Percentiles rank a stretch among this genome's conserved stretches.
These are phyloP conservation scores for Chionographis japonica DNA, from an alignment of 106 monocot genomes.

Conservation along the genomic window DNA sequence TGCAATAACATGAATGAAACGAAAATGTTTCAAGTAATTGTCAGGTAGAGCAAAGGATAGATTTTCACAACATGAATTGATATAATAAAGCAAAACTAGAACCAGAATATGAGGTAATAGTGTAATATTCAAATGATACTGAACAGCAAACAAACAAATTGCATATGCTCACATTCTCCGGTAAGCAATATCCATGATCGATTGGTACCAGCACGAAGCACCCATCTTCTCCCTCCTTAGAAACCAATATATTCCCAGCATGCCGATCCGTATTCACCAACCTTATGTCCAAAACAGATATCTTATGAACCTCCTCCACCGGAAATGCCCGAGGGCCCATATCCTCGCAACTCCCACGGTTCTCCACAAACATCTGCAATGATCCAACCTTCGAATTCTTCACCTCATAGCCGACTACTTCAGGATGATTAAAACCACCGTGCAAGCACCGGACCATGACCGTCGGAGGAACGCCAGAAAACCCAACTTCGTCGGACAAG, in stretches of 20 bases:
- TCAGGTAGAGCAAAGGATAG: too few species aligned
- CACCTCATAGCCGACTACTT: not conserved
- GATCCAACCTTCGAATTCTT: slow-evolving; percentile 67
- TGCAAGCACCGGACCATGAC: slow-evolving; percentile 48
- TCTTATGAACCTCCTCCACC: slow-evolving; percentile 81
- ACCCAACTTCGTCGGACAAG: slow-evolving; percentile 39
- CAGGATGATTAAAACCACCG: slow-evolving; percentile 25
- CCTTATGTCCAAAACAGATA: slow-evolving; percentile 73
- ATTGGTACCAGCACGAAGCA: slow-evolving; percentile 50
- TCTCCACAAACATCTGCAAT: slow-evolving; percentile 77
- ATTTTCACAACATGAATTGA: not conserved
- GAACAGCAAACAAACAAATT: not conserved
- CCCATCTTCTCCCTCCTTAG: slow-evolving; percentile 31
- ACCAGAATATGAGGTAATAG: too few species aligned
- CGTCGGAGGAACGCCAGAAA: slow-evolving; percentile 73
- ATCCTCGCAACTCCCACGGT: slow-evolving; percentile 80
- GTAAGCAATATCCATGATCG: slow-evolving; percentile 82
- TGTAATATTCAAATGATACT: too few species aligned
- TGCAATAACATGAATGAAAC: too few species aligned
- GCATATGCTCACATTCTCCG: slow-evolving; percentile 69
- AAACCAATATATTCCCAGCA: slow-evolving; percentile 72
- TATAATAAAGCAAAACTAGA: too few species aligned
- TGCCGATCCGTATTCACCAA: slow-evolving; percentile 86
- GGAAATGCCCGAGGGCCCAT: slow-evolving; percentile 72
- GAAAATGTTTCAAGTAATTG: too few species aligned